phyloP scores from a whole-genome alignment of 805 yeast species.

The Nakazawaea peltata region DNA sequence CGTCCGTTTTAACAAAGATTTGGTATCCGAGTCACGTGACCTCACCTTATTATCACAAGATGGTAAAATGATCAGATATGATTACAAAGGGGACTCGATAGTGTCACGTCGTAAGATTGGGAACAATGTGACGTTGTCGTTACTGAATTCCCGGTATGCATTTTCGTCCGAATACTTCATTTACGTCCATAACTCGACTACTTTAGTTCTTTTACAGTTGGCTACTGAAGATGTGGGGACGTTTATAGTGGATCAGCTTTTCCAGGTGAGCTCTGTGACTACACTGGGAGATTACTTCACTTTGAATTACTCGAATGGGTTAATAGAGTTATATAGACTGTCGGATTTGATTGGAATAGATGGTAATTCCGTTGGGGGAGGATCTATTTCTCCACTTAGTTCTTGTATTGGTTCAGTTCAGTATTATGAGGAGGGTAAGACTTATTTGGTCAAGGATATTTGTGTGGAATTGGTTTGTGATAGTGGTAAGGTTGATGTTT shows the following conservation, averaged over 20 bases:
- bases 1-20: too few relatives aligned
- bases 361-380: too few relatives aligned
- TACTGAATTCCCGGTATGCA: too few relatives aligned
- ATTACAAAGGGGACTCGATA: neutral
- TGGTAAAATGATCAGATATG: constrained; percentile 3
- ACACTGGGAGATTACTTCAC: neutral
- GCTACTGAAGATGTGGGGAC: constrained; percentile 1
- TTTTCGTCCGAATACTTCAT: constrained; percentile 2
- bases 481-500: too few relatives aligned
- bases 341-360: neutral
- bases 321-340: constrained; percentile 1
- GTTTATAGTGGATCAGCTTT: neutral
- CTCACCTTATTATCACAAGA: too few relatives aligned
- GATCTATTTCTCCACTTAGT: neutral
- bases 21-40: too few relatives aligned
- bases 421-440: neutral
- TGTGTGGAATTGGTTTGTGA: too few relatives aligned
- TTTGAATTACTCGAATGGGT: constrained; percentile 6
- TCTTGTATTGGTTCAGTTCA: neutral
- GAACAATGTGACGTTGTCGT: neutral
- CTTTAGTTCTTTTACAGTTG: constrained; percentile 1
- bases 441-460: constrained; percentile 1
- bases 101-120: constrained; percentile 2
- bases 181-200: constrained; percentile 1
- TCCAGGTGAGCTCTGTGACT: neutral